Evolutionary conservation across 2,329 filamentous ascomycete species (phyloP), one percentile per base, ranked within the genome.

Genomic region (Fusarium equiseti): DNA sequence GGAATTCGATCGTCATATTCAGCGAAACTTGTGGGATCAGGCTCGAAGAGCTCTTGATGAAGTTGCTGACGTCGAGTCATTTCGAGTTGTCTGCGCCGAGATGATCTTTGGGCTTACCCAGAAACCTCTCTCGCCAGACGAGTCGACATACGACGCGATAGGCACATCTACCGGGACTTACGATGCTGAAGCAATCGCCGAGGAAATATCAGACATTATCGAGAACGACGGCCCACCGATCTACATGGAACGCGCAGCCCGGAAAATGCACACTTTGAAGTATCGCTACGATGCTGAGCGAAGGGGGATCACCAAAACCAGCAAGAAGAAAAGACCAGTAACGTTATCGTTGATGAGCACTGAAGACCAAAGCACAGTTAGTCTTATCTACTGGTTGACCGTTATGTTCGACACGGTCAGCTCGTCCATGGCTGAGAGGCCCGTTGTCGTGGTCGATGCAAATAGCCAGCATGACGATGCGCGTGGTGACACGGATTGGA

Each of bases 341-440:
- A 18, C 60, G 10, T 3, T 53, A 0, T 49, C 61, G 0, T 8
- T 45, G 0, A 53, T 66, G 54, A 66, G 63, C 5, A 49, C 35
- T 1, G 66, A 54, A 40, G 78, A 82, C 6, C 73, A 75, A 7
- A 75, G 82, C 11, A 88, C 87, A 0, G 79, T 89, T 10, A 81
- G 85, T 20, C 75, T 89, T 13, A 70, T 89, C 2, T 89, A 86
- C 71, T 89, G 87, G 87, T 75, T 89, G 5, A 85, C 84, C 0
- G 79, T 88, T 46, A 89, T 89, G 87, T 86, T 88, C 44, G 87
- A 89, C 71, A 89, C 87, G 0, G 76, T 88, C 15, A 87, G 85
- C 0, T 83, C 87, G 0, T 85, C 86, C 1, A 86, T 89, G 80
- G 81, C 85, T 40, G 68, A 77, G 44, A 45, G 77, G 20, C 74